phyloP scores from a whole-genome alignment of 2,329 filamentous ascomycete genomes.

The Pezizomycotina sp. region DNA sequence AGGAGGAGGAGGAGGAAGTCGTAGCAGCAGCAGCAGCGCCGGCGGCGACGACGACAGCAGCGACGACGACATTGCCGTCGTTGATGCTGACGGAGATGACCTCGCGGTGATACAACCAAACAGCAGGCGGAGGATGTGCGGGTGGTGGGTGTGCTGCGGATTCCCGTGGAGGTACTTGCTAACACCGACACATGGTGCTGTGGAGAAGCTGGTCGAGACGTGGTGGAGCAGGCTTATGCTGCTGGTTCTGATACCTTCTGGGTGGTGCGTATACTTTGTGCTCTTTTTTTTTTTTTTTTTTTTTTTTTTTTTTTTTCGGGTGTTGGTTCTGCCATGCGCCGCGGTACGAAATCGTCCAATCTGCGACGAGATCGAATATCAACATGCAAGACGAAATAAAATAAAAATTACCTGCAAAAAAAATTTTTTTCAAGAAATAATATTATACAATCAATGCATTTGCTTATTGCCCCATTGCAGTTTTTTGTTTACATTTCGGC shows the following conservation, averaged over 20 bases:
- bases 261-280: conserved; percentile 37
- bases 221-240: conserved; percentile 50
- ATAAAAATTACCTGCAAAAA: conserved; percentile 49
- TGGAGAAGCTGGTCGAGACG: conserved; percentile 41
- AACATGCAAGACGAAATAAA: conserved; percentile 1
- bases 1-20: conserved; percentile 10
- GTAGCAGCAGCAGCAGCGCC: conserved; percentile 11
- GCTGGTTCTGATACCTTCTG: conserved; percentile 44
- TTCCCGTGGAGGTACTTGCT: conserved; percentile 34
- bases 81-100: conserved; percentile 32
- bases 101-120: too few relatives aligned
- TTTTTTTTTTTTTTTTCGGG: not conserved
- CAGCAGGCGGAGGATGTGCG: conserved; percentile 25
- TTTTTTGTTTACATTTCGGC: too few relatives aligned
- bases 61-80: conserved; percentile 39
- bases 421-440: conserved; percentile 49
- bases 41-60: conserved; percentile 20
- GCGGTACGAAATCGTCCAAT: too few relatives aligned
- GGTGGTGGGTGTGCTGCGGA: conserved; percentile 28
- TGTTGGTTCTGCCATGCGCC: conserved; percentile 1
- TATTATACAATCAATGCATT: conserved; percentile 28
- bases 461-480: not conserved
- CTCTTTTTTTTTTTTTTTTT: conserved; percentile 5
- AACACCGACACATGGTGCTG: conserved; percentile 41
- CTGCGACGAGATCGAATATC: too few relatives aligned